Evolutionary conservation across 768 basidiomycete species (phyloP).

Genomic region (Boletus rex-veris): DNA sequence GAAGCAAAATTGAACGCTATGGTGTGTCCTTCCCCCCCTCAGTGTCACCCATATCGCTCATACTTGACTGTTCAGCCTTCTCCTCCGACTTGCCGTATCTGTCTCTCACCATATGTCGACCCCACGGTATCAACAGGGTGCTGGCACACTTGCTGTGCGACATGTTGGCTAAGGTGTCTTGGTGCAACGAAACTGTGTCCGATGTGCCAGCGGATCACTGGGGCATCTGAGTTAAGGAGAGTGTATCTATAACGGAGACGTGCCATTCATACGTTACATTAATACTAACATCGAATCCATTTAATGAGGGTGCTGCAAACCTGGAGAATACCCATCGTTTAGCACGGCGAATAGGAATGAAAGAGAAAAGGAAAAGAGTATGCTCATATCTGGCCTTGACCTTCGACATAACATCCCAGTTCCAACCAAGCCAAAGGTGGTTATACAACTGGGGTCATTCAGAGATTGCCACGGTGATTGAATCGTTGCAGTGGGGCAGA

Average conservation of each 20-base stretch:
- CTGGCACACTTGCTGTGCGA: conserved; percentile 83
- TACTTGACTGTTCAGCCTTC: conserved; percentile 13
- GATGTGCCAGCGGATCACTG: conserved; percentile 83
- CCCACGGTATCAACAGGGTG: conserved; percentile 81
- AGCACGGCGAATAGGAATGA: not conserved
- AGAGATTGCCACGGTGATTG: conserved; percentile 49
- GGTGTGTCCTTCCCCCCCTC: conserved; percentile 41
- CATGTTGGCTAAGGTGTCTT: conserved; percentile 83
- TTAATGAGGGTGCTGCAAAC: not conserved
- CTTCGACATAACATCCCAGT: conserved; percentile 49
- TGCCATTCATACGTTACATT: not conserved
- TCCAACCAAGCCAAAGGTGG: conserved; percentile 50
- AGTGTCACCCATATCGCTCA: conserved; percentile 28
- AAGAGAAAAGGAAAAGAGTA: not conserved
- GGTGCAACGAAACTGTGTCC: conserved; percentile 81
- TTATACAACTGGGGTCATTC: conserved; percentile 41
- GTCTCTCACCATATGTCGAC: conserved; percentile 72
- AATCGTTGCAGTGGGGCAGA: conserved; percentile 42
- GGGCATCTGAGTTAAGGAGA: conserved; percentile 68
- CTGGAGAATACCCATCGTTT: conserved; percentile 4
- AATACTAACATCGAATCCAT: not conserved
- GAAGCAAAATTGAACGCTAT: conserved; percentile 59
- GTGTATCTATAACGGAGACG: conserved; percentile 54
- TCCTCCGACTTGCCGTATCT: conserved; percentile 62
- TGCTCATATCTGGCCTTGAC: conserved; percentile 89